phyloP scores from a whole-genome alignment of 495 filamentous ascomycete species.

The Tetracladium setigerum region DNA sequence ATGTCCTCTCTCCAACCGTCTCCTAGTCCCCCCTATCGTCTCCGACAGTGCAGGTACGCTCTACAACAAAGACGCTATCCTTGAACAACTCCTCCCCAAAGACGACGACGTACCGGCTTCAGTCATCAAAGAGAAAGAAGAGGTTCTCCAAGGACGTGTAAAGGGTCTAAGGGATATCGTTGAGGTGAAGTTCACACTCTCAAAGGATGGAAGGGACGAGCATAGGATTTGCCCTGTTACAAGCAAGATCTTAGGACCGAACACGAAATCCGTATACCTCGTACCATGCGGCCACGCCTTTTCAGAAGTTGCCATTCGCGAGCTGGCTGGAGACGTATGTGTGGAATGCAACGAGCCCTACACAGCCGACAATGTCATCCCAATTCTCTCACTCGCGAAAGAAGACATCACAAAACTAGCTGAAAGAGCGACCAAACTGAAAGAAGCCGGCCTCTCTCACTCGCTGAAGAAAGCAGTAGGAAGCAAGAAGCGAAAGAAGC shows the following conservation, averaged over 20 bases:
- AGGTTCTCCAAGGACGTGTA: conserved; percentile 62
- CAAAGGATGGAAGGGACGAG: conserved; percentile 35
- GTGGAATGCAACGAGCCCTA: conserved; percentile 71
- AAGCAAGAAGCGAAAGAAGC: conserved; percentile 60
- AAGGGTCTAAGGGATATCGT: conserved; percentile 82
- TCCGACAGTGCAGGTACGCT: conserved; percentile 79
- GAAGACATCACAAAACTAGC: conserved; percentile 62
- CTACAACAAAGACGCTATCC: conserved; percentile 90
- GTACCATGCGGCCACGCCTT: conserved; percentile 97
- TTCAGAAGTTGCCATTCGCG: conserved; percentile 72
- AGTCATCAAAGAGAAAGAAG: conserved; percentile 50
- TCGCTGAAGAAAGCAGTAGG: conserved; percentile 75
- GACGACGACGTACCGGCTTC: conserved; percentile 36
- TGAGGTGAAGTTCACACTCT: conserved; percentile 64
- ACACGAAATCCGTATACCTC: conserved; percentile 75
- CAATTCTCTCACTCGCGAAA: conserved; percentile 66
- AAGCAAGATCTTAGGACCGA: conserved; percentile 75
- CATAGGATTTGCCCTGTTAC: conserved; percentile 71
- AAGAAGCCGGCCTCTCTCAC: conserved; percentile 68
- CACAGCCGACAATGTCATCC: conserved; percentile 67
- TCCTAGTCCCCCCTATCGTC: conserved; percentile 65
- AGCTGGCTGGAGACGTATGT: conserved; percentile 50
- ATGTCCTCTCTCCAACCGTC: conserved; percentile 76
- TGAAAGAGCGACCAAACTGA: conserved; percentile 56
- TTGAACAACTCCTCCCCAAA: conserved; percentile 68